phyloP scores from a whole-genome alignment of 73 alveolate species.

The Paramecium octaurelia region DNA sequence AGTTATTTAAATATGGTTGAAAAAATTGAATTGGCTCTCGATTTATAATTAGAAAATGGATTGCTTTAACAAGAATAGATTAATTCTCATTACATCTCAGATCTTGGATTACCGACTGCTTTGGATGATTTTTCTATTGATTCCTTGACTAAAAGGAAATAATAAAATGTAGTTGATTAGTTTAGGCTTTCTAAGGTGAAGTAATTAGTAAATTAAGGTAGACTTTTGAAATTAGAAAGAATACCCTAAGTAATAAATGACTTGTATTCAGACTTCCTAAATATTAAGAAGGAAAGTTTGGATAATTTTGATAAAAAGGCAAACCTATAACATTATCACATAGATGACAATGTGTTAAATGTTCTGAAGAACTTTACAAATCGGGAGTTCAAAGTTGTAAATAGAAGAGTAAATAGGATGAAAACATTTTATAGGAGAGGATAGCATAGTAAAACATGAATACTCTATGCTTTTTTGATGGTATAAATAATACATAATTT shows the following conservation, averaged over 20 bases:
- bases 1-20: background rate
- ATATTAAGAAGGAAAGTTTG: background rate
- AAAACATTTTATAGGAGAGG: background rate
- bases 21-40: background rate
- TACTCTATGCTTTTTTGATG: background rate
- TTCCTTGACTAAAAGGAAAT: background rate
- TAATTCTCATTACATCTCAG: background rate
- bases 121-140: background rate
- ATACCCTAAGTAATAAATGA: background rate
- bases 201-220: background rate
- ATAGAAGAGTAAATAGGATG: background rate
- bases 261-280: background rate
- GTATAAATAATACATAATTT: background rate
- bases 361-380: background rate
- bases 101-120: background rate
- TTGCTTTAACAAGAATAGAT: background rate
- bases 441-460: background rate
- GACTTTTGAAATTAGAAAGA: background rate
- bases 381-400: background rate
- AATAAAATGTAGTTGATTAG: background rate
- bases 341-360: background rate
- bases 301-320: background rate
- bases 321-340: background rate
- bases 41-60: background rate
- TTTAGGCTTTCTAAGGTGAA: background rate